phyloP scores from a whole-genome alignment of 495 filamentous ascomycete species.

The Penicillium paxilli region DNA sequence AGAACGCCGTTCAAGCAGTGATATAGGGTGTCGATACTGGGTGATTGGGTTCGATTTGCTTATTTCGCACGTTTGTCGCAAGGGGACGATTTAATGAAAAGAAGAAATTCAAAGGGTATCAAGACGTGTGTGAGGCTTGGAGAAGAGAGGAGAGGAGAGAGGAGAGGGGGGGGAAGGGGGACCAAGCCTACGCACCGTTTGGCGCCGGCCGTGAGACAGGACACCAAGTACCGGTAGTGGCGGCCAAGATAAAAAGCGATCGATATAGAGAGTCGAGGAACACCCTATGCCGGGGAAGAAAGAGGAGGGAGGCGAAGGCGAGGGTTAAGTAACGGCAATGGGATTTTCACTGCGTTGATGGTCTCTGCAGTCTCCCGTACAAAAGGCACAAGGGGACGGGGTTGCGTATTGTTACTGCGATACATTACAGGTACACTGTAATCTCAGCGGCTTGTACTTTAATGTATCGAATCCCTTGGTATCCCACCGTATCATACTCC shows the following conservation, averaged over 20 bases:
- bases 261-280: slow-evolving; percentile 34
- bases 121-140: slow-evolving; percentile 1
- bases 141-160: slow-evolving; percentile 10
- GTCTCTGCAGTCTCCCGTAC: slow-evolving; percentile 12
- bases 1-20: slow-evolving; percentile 39
- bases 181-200: slow-evolving; percentile 58
- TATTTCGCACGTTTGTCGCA: slow-evolving; percentile 1
- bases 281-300: slow-evolving; percentile 25
- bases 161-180: slow-evolving; percentile 32
- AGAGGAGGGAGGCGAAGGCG: slow-evolving; percentile 17
- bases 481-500: too few relatives aligned
- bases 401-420: neutral
- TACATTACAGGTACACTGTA: neutral
- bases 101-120: slow-evolving; percentile 24
- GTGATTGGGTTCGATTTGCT: neutral
- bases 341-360: slow-evolving; percentile 28
- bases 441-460: too few relatives aligned
- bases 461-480: too few relatives aligned
- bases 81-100: slow-evolving; percentile 17
- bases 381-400: slow-evolving; percentile 11
- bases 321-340: slow-evolving; percentile 28
- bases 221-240: slow-evolving; percentile 57
- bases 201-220: slow-evolving; percentile 57
- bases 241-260: slow-evolving; percentile 50
- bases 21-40: slow-evolving; percentile 28